A percentile compares a stretch with the other conserved stretches of the same genome.
These are phyloP conservation scores for Xylaria sp. DNA, from an alignment of 2,329 filamentous ascomycete species.

Conservation along the genomic window DNA sequence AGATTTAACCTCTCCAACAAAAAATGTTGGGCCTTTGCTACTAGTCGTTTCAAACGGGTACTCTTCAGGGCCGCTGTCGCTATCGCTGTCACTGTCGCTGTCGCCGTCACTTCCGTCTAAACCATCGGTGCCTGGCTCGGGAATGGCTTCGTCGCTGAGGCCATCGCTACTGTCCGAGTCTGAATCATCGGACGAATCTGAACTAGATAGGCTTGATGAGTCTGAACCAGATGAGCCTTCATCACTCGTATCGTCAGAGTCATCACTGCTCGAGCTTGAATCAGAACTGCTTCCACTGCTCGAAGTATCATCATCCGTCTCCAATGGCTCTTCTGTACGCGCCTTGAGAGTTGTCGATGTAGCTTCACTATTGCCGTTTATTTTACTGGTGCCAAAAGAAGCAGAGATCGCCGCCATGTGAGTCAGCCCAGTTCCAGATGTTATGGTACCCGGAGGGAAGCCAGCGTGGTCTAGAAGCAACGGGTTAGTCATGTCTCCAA, in stretches of 20 bases:
- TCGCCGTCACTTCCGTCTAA: constrained; percentile 25
- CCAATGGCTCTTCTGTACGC: constrained; percentile 34
- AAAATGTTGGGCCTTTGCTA: constrained; percentile 1
- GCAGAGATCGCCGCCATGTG: constrained; percentile 51
- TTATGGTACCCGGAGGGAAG: constrained; percentile 55
- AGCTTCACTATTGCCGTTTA: constrained; percentile 44
- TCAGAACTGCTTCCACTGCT: constrained; percentile 45
- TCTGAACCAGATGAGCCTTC: constrained; percentile 7
- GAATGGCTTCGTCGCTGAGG: constrained; percentile 17
- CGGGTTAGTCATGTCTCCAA: constrained; percentile 40
- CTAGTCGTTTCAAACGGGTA: neutral
- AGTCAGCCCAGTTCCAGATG: constrained; percentile 51
- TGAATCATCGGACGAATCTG: neutral
- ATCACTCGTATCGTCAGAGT: constrained; percentile 36
- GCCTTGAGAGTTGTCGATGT: constrained; percentile 42
- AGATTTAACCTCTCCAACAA: constrained; percentile 21
- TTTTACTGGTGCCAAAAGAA: constrained; percentile 45
- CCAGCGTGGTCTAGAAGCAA: constrained; percentile 50
- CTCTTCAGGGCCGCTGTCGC: constrained; percentile 45
- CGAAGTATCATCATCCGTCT: constrained; percentile 41
- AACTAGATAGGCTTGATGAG: constrained; percentile 3
- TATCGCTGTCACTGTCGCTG: constrained; percentile 34
- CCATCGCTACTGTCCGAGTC: constrained; percentile 14
- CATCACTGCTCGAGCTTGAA: constrained; percentile 41
- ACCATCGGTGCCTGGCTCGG: neutral